Percentiles rank a stretch among this genome's conserved stretches.
Evolutionary conservation across 768 basidiomycete species (phyloP).

Genomic region (Tylopilus felleus): DNA sequence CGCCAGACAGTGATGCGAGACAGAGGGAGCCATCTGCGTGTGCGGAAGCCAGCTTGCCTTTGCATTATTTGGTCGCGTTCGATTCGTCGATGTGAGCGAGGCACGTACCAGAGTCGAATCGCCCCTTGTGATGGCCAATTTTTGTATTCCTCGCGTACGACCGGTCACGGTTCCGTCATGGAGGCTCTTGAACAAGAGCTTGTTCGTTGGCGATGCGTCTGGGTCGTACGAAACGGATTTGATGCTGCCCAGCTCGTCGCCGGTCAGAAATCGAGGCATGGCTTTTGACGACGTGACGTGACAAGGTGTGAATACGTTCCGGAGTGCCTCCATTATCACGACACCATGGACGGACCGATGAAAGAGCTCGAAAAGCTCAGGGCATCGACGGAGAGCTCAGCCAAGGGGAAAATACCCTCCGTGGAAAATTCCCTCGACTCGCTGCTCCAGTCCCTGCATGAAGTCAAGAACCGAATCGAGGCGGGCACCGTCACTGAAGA

Average conservation of each 20-base stretch:
- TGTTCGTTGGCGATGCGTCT: constrained; percentile 31
- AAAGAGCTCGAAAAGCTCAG: constrained; percentile 82
- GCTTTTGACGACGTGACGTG: constrained; percentile 21
- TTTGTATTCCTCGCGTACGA: constrained; percentile 38
- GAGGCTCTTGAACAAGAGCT: constrained; percentile 34
- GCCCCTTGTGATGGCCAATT: constrained; percentile 32
- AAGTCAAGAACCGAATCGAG: constrained; percentile 51
- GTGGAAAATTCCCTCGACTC: constrained; percentile 61
- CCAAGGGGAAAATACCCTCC: constrained; percentile 53
- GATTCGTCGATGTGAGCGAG: background rate
- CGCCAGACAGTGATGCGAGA: constrained; percentile 41
- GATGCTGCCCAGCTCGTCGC: constrained; percentile 76
- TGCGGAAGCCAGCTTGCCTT: constrained; percentile 65
- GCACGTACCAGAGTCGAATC: constrained; percentile 40
- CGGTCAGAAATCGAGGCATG: constrained; percentile 70
- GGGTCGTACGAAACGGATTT: constrained; percentile 53
- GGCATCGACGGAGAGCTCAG: constrained; percentile 45
- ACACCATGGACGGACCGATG: constrained; percentile 70
- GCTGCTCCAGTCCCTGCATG: constrained; percentile 55
- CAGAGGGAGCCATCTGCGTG: constrained; percentile 56
- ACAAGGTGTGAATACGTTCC: constrained; percentile 6
- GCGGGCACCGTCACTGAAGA: constrained; percentile 48
- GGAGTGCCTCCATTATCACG: background rate
- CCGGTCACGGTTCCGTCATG: constrained; percentile 32
- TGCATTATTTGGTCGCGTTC: constrained; percentile 23